These are phyloP conservation scores for Penicillium nucicola DNA, from an alignment of 495 filamentous ascomycete genomes.

Conservation along the genomic window DNA sequence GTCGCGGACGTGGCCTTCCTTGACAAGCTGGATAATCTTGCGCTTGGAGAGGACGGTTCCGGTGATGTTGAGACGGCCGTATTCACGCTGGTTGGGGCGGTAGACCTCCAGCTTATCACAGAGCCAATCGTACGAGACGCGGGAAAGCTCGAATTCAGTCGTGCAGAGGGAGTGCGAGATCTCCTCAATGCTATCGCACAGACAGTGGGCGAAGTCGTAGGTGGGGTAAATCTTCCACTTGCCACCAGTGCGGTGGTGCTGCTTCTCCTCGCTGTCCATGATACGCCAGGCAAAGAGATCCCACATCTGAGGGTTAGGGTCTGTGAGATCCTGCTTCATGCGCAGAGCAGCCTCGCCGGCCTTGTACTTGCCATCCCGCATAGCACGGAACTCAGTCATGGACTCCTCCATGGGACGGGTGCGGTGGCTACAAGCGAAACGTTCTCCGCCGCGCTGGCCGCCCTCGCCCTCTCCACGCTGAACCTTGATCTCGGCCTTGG, in stretches of 20 bases:
- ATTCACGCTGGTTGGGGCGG: constrained; percentile 84
- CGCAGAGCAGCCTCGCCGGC: constrained; percentile 83
- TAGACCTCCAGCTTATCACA: constrained; percentile 71
- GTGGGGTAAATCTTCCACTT: constrained; percentile 87
- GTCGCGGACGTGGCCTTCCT: constrained; percentile 66
- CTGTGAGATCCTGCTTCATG: constrained; percentile 72
- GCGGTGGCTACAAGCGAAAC: constrained; percentile 78
- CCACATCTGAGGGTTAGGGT: constrained; percentile 67
- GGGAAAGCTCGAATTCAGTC: constrained; percentile 72
- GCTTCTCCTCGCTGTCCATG: constrained; percentile 43
- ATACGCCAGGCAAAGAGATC: constrained; percentile 77
- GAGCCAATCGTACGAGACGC: constrained; percentile 87
- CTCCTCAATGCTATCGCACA: constrained; percentile 85
- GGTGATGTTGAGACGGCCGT: constrained; percentile 70
- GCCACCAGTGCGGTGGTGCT: constrained; percentile 70
- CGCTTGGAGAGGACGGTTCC: constrained; percentile 85
- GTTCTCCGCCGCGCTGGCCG: constrained; percentile 63
- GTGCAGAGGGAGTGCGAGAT: constrained; percentile 91
- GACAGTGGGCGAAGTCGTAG: constrained; percentile 86
- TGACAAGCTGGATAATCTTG: constrained; percentile 73
- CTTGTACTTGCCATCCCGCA: constrained; percentile 89
- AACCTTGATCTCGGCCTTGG: constrained; percentile 70
- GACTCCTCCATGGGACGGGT: constrained; percentile 72
- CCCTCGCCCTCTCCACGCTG: constrained; percentile 75
- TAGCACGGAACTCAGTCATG: constrained; percentile 77